Percentiles rank a stretch among this genome's conserved stretches.
These are phyloP conservation scores for Peltaster fructicola DNA, from an alignment of 2,329 filamentous ascomycete species.

Conservation along the genomic window DNA sequence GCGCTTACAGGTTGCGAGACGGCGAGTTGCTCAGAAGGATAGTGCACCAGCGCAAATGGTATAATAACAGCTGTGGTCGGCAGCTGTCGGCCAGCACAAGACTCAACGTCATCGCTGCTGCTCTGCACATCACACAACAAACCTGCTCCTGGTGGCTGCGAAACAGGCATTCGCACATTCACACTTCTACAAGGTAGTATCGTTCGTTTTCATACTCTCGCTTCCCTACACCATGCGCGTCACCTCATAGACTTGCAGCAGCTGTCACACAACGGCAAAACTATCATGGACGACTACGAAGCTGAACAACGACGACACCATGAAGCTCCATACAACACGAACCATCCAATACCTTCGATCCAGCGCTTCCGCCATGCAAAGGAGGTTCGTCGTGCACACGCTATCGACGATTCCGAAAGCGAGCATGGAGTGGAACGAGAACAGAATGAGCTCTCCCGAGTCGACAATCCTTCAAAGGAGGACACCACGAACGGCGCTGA, in stretches of 20 bases:
- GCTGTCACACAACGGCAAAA: too few relatives aligned
- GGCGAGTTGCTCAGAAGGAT: too few relatives aligned
- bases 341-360: constrained; percentile 29
- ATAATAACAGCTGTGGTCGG: too few relatives aligned
- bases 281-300: neutral
- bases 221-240: too few relatives aligned
- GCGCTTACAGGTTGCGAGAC: too few relatives aligned
- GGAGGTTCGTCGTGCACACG: constrained; percentile 20
- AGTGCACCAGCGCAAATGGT: too few relatives aligned
- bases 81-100: too few relatives aligned
- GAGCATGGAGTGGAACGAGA: constrained; percentile 6
- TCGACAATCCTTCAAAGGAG: constrained; percentile 4
- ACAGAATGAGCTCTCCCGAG: constrained; percentile 5
- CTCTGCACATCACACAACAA: too few relatives aligned
- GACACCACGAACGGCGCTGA: constrained; percentile 3
- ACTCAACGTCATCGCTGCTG: too few relatives aligned
- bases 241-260: too few relatives aligned
- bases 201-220: too few relatives aligned
- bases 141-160: neutral
- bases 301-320: constrained; percentile 15
- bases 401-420: constrained; percentile 11
- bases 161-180: neutral
- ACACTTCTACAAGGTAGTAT: too few relatives aligned
- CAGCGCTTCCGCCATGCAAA: constrained; percentile 30
- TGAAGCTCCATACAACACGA: constrained; percentile 25